Evolutionary conservation across 1,139 yeast species (phyloP).

Genomic region (Yamadazyma triangularis): DNA sequence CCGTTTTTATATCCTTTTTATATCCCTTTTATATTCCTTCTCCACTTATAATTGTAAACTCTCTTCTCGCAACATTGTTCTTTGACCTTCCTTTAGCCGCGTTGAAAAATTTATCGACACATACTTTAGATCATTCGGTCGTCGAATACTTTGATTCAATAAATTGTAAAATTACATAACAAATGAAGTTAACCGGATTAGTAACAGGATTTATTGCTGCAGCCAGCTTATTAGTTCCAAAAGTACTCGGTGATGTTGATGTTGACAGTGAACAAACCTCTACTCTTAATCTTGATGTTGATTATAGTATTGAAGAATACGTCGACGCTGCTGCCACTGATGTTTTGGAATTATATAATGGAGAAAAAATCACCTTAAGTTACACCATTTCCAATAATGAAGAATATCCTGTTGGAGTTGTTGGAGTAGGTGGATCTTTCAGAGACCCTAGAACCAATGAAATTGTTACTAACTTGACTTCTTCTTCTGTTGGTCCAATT

Average conservation of each 20-base stretch:
- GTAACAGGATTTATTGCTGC: neutral
- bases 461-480: constrained; percentile 57
- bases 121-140: too few relatives aligned
- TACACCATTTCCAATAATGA: constrained; percentile 60
- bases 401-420: constrained; percentile 44
- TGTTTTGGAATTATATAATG: constrained; percentile 44
- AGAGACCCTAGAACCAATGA: constrained; percentile 52
- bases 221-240: constrained; percentile 9
- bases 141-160: too few relatives aligned
- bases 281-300: constrained; percentile 35
- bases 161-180: too few relatives aligned
- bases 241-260: constrained; percentile 12
- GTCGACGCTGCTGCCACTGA: constrained; percentile 33
- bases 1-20: too few relatives aligned
- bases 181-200: constrained; percentile 1
- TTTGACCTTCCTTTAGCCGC: too few relatives aligned
- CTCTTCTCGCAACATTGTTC: too few relatives aligned
- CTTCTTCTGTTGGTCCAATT: constrained; percentile 62
- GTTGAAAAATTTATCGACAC: neutral
- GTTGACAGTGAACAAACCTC: constrained; percentile 15
- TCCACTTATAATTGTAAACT: too few relatives aligned
- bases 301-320: constrained; percentile 37
- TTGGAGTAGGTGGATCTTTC: constrained; percentile 75
- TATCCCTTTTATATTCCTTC: too few relatives aligned
- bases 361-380: constrained; percentile 50